phyloP scores from a whole-genome alignment of 306 rosid species.

The Trifolium subterraneum region DNA sequence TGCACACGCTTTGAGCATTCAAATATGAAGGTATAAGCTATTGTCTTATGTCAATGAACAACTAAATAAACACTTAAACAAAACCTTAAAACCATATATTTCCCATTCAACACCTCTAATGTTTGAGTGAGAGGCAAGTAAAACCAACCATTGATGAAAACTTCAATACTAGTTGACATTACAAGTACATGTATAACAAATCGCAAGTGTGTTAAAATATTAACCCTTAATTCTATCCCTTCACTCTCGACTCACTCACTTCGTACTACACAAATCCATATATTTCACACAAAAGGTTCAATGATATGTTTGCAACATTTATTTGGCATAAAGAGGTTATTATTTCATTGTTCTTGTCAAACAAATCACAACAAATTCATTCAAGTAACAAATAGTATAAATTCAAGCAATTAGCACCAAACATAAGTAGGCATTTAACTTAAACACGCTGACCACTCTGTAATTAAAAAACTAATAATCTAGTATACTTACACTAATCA shows the following conservation, averaged over 20 bases:
- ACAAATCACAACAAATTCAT: background rate
- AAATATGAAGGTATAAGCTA: no score
- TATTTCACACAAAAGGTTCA: background rate
- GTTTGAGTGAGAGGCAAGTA: no score
- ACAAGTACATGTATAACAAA: background rate
- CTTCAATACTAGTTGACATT: background rate
- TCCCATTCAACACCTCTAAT: no score
- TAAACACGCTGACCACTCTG: background rate
- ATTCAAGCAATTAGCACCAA: no score
- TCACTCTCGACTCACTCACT: background rate
- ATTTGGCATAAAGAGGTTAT: background rate
- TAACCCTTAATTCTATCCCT: background rate
- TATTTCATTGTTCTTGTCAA: background rate
- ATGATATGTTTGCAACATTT: background rate
- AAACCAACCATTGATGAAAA: no score
- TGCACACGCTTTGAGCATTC: no score
- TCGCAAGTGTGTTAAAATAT: background rate
- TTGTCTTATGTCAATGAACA: no score
- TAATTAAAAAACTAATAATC: background rate
- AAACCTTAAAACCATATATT: no score
- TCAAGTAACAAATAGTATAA: no score
- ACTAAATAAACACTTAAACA: no score
- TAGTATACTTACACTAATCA: background rate
- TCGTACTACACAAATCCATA: background rate
- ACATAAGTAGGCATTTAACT: background rate